Evolutionary conservation across 768 basidiomycete species (phyloP), one percentile per base, ranked within the genome.

Genomic region (Dacryopinax spathularia): DNA sequence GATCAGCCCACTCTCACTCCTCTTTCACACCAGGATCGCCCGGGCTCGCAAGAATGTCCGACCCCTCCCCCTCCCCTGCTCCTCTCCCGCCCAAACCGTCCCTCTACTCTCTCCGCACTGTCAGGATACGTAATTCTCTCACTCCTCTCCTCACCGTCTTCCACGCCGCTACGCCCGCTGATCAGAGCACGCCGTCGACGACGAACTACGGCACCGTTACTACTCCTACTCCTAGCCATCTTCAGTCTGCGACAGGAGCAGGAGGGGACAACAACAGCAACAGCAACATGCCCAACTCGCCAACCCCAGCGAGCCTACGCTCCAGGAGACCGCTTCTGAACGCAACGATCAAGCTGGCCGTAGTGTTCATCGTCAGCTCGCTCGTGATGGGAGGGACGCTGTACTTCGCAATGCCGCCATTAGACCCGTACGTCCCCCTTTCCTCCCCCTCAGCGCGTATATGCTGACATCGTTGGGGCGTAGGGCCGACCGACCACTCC

Each of bases 301-400:
- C 48, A 13, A 56, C 48, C 6, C 48, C 48, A 9, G 48, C 48
- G 10, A 56, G 15, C 25, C 10, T 56, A 22, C 13, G 48, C 13
- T 74, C 82, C 0, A 74, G 81, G 31, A 80, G 78, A 39, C 79
- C 91, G 39, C 80, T 96, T 67, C 76, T 93, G 74, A 82, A 83
- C 70, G 91, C 93, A 0, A 85, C 87, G 0, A 73, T 93, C 66
- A 92, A 92, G 77, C 89, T 94, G 81, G 84, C 84, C 16, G 75
- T 80, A 33, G 79, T 97, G 62, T 94, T 96, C 72, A 56, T 84
- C 61, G 62, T 86, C 33, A 86, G 88, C 69, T 82, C 86, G 1
- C 61, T 83, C 1, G 62, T 90, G 25, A 83, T 98, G 1, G 88
- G 85, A 1, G 83, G 85, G 9, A 85, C 81, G 0, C 80, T 97